phyloP scores from a whole-genome alignment of 2,329 filamentous ascomycete genomes.

The Neurospora sp. region DNA sequence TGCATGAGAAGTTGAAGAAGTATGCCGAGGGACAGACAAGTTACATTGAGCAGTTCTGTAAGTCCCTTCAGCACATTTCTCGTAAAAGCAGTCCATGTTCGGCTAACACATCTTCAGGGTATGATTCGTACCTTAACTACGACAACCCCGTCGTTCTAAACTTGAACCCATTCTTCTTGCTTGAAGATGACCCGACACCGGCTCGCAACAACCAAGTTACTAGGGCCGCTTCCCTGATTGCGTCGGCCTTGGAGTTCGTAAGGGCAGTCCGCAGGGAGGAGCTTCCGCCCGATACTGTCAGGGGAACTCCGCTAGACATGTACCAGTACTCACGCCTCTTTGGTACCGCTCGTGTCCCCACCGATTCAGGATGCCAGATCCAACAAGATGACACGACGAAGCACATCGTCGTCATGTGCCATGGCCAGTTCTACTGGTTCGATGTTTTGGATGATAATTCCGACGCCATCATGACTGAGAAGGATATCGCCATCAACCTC shows the following conservation, averaged over 20 bases:
- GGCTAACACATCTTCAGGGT: conserved; percentile 51
- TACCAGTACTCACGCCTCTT: conserved; percentile 96
- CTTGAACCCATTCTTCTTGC: conserved; percentile 92
- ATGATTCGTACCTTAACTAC: conserved; percentile 96
- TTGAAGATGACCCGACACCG: conserved; percentile 95
- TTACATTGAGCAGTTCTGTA: conserved; percentile 99
- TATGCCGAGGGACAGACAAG: conserved; percentile 88
- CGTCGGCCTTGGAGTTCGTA: conserved; percentile 86
- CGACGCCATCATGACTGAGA: conserved; percentile 94
- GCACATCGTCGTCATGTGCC: conserved; percentile 86
- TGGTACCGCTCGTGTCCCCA: conserved; percentile 88
- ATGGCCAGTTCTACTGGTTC: conserved; percentile 98
- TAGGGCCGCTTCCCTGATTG: conserved; percentile 80
- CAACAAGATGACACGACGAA: conserved; percentile 89
- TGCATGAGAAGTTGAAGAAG: conserved; percentile 82
- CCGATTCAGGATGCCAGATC: conserved; percentile 89
- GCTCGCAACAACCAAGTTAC: conserved; percentile 95
- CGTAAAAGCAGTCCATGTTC: neutral
- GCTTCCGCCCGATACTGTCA: conserved; percentile 76
- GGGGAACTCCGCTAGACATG: conserved; percentile 85
- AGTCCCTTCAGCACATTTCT: conserved; percentile 25
- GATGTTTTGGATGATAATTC: conserved; percentile 92
- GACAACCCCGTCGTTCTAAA: conserved; percentile 97
- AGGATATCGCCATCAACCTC: conserved; percentile 82
- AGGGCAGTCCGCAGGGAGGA: conserved; percentile 89